Evolutionary conservation across 2,329 filamentous ascomycete genomes (phyloP), one percentile per base, ranked within the genome.

Genomic region (Calonectria montana): DNA sequence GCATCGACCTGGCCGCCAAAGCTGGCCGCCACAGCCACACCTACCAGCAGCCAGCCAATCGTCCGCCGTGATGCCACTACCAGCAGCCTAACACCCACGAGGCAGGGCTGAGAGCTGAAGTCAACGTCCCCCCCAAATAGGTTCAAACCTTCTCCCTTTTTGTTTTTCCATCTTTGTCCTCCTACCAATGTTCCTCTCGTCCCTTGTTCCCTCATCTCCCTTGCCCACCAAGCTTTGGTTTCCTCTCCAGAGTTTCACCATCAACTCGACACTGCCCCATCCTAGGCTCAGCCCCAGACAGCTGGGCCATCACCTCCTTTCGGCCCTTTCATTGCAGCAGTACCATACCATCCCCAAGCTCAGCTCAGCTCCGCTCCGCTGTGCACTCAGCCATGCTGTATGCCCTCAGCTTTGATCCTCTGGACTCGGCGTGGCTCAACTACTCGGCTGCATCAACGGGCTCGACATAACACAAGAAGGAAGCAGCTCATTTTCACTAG

Each of bases 21-120:
- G 39, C 53, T 18, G 66, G 62, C 62, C 62, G 66, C 67, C 63
- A 70, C 29, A 67, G 68, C 68, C 68, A 70, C 68, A 15, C 18
- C 48, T n/a, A n/a, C n/a, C n/a, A n/a, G n/a, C n/a, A n/a, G 53
- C 63, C 63, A 67, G 63, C 68, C 53, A 59, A 59, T 59, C 53
- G 13, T 35, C 35, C 53, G 15, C 18, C 31, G 53, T 15, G 13
- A 37, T 59, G 31, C n/a, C 53, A 39, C 35, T 25, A 37, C 18
- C 53, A 35, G 7, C 48, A 53, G 31, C 31, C 53, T 29, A 57
- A 37, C 21, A 37, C 18, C 31, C 21, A 23, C 31, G 21, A 16
- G 23, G 15, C 13, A 35, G 18, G 53, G 31, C 31, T 39, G 21
- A 59, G 64, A 45, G 63, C 41, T 64, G 62, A 53, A 66, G 39